Evolutionary conservation across 805 yeast species (phyloP).

Genomic region (Ogataea nakhonphanomensis): DNA sequence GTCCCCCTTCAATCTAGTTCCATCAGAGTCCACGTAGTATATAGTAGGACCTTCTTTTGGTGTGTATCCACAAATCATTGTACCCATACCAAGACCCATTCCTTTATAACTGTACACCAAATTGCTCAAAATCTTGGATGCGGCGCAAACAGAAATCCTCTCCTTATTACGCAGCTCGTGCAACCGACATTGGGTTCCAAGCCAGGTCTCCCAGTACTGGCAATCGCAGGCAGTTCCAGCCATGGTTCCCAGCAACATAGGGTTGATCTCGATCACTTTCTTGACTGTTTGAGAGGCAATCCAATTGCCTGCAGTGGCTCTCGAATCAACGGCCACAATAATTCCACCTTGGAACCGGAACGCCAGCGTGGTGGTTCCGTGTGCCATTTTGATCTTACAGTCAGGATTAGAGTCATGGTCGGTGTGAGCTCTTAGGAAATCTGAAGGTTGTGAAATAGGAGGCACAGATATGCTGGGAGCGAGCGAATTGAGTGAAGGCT

Average conservation of each 20-base stretch:
- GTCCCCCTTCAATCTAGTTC: constrained; percentile 92
- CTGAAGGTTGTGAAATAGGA: constrained; percentile 85
- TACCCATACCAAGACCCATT: constrained; percentile 98
- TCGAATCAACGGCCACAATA: constrained; percentile 93
- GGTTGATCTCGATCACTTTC: constrained; percentile 95
- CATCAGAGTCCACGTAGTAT: constrained; percentile 95
- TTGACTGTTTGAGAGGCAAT: constrained; percentile 97
- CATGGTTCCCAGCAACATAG: constrained; percentile 93
- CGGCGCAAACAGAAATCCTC: constrained; percentile 94
- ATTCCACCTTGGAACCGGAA: constrained; percentile 96
- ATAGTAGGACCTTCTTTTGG: constrained; percentile 94
- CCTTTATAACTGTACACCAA: constrained; percentile 93
- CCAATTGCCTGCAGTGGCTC: constrained; percentile 98
- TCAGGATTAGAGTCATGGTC: constrained; percentile 92
- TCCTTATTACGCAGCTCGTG: constrained; percentile 94
- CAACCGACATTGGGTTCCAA: constrained; percentile 92
- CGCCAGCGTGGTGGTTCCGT: constrained; percentile 98
- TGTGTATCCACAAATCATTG: constrained; percentile 97
- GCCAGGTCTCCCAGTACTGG: constrained; percentile 99
- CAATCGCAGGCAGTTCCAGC: constrained; percentile 99
- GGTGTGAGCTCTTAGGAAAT: constrained; percentile 94
- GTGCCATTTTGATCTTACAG: constrained; percentile 93
- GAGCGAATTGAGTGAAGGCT: constrained; percentile 25
- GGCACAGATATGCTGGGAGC: constrained; percentile 72
- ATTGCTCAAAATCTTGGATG: constrained; percentile 88